These are phyloP conservation scores for Theobroma grandiflorum DNA, from an alignment of 441 rosid species.

Conservation along the genomic window DNA sequence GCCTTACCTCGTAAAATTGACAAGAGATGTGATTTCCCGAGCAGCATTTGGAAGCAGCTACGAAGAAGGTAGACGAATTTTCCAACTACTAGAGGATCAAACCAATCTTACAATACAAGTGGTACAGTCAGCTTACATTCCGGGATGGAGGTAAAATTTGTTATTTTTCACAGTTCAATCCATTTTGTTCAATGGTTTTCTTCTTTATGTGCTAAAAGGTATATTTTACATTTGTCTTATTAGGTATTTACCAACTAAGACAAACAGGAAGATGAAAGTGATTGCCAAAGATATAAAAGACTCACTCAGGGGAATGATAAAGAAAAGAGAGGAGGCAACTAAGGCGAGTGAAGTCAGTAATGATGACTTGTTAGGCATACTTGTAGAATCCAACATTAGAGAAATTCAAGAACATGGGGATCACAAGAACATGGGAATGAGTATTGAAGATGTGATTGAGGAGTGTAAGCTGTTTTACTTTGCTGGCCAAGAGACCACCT, in stretches of 20 bases:
- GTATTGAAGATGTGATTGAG: slow-evolving; percentile 48
- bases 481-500: slow-evolving; percentile 60
- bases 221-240: background rate
- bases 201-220: background rate
- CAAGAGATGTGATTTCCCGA: no score
- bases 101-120: background rate
- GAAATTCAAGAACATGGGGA: slow-evolving; percentile 36
- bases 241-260: slow-evolving; percentile 51
- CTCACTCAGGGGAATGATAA: slow-evolving; percentile 39
- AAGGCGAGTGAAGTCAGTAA: slow-evolving; percentile 36
- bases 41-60: slow-evolving; percentile 51
- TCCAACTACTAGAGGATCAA: background rate
- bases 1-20: no score
- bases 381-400: slow-evolving; percentile 45
- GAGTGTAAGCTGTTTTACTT: slow-evolving; percentile 59
- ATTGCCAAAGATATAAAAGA: slow-evolving; percentile 39
- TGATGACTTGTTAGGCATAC: slow-evolving; percentile 51
- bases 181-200: no score
- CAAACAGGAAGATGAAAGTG: slow-evolving; percentile 43
- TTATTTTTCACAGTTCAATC: background rate
- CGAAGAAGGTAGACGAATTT: slow-evolving; percentile 23
- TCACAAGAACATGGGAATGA: slow-evolving; percentile 44
- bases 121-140: slow-evolving; percentile 32
- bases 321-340: slow-evolving; percentile 42
- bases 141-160: slow-evolving; percentile 48